A percentile compares a stretch with the other conserved stretches of the same genome.
phyloP scores from a whole-genome alignment of 352 stramenopile species.

The Pythium sp. region DNA sequence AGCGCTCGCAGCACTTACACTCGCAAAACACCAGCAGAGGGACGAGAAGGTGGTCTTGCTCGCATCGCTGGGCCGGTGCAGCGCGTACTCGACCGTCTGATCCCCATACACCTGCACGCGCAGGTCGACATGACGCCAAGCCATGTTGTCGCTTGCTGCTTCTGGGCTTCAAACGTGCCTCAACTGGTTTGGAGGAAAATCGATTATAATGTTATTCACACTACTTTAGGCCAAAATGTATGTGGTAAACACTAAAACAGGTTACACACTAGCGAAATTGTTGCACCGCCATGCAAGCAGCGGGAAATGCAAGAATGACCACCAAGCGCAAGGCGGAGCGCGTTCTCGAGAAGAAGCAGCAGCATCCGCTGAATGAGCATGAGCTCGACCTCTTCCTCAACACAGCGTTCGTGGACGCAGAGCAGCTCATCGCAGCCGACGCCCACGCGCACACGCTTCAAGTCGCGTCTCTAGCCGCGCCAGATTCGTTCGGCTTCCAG shows the following conservation, averaged over 20 bases:
- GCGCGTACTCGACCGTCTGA: constrained; percentile 53
- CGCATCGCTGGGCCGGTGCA: constrained; percentile 18
- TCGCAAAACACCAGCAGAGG: background rate
- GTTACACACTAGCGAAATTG: background rate
- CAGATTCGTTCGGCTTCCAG: constrained; percentile 8
- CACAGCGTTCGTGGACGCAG: constrained; percentile 1
- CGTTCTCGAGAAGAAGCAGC: constrained; percentile 34
- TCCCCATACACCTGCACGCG: constrained; percentile 44
- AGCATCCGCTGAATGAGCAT: constrained; percentile 57
- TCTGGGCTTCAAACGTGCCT: background rate
- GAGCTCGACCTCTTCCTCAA: constrained; percentile 61
- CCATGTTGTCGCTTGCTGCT: background rate
- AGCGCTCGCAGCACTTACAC: constrained; percentile 2
- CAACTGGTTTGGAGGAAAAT: too few species aligned
- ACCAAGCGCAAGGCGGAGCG: constrained; percentile 49
- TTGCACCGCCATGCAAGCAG: background rate
- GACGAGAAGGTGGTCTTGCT: background rate
- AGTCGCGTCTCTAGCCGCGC: constrained; percentile 4
- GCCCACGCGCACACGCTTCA: background rate
- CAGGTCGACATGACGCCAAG: constrained; percentile 39
- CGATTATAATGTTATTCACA: constrained; percentile 13
- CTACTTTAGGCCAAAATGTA: background rate
- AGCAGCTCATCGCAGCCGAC: constrained; percentile 7
- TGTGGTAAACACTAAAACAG: background rate
- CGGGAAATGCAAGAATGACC: constrained; percentile 1